Evolutionary conservation across 176 grass and related monocot species (phyloP).

Genomic region (Poa pratensis): DNA sequence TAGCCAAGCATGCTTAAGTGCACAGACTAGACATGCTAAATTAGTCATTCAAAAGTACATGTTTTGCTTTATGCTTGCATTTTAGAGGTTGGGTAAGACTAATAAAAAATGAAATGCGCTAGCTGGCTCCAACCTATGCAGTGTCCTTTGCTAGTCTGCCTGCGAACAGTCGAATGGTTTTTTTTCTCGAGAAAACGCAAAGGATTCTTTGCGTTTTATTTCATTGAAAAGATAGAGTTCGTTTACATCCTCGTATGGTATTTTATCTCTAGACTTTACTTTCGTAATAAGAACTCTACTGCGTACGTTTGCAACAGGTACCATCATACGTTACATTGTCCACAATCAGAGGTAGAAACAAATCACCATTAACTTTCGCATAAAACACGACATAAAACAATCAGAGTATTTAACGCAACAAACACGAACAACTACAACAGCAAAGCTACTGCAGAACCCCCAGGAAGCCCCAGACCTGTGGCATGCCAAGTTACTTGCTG

Average conservation of each 20-base stretch:
- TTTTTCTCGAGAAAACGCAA: no score
- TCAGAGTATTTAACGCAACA: slow-evolving; percentile 8
- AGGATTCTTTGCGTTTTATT: no score
- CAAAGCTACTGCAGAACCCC: slow-evolving; percentile 30
- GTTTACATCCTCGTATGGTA: no score
- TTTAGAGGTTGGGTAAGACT: slow-evolving; percentile 20
- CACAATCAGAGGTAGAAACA: neutral
- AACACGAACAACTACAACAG: slow-evolving; percentile 13
- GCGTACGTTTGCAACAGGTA: neutral
- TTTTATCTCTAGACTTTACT: slow-evolving; percentile 29
- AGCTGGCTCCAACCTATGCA: slow-evolving; percentile 14
- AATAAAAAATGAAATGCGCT: neutral
- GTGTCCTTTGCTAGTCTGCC: neutral
- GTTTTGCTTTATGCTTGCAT: slow-evolving; percentile 8
- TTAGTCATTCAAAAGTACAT: neutral
- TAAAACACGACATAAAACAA: slow-evolving; percentile 4
- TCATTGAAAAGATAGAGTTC: no score
- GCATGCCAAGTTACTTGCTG: slow-evolving; percentile 39
- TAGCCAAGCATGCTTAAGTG: neutral
- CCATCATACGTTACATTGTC: neutral
- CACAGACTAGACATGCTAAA: slow-evolving; percentile 4
- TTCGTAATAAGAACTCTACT: neutral
- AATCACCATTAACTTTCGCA: slow-evolving; percentile 14
- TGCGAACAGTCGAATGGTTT: no score
- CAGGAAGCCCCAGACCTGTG: slow-evolving; percentile 24